phyloP scores from a whole-genome alignment of 164 flowering plant species.

The Santalum album region DNA sequence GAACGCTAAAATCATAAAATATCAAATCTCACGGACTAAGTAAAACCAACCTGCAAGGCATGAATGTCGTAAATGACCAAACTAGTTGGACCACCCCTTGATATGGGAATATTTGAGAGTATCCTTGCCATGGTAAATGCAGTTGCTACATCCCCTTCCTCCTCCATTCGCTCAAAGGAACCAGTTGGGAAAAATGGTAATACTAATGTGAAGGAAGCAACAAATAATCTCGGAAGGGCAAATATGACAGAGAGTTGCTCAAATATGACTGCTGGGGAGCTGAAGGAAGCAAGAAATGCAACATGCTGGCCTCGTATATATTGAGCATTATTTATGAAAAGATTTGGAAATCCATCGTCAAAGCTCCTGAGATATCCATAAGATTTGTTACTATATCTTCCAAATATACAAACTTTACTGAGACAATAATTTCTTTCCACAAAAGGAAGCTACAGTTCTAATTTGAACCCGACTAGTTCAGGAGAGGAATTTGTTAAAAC shows the following conservation, averaged over 20 bases:
- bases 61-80: constrained; percentile 92
- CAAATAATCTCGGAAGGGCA: constrained; percentile 79
- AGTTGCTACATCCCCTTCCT: constrained; percentile 98
- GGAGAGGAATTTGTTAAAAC: no score
- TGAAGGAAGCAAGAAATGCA: constrained; percentile 93
- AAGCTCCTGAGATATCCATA: constrained; percentile 58
- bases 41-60: constrained; percentile 74
- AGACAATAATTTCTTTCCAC: no score
- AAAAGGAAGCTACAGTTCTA: no score
- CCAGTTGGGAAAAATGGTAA: constrained; percentile 98
- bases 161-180: constrained; percentile 96
- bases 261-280: constrained; percentile 82
- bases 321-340: constrained; percentile 84
- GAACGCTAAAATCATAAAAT: no score
- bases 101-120: constrained; percentile 82
- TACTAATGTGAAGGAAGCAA: constrained; percentile 82
- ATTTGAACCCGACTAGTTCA: no score
- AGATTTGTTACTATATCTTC: neutral
- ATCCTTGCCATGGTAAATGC: constrained; percentile 95
- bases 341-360: constrained; percentile 92
- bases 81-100: constrained; percentile 96
- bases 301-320: constrained; percentile 85
- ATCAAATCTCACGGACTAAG: no score
- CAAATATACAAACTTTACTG: no score
- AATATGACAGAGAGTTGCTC: constrained; percentile 92